Evolutionary conservation across 371 early-diverging fungal genomes (phyloP).

Genomic region (Dichotomocladium elegans): DNA sequence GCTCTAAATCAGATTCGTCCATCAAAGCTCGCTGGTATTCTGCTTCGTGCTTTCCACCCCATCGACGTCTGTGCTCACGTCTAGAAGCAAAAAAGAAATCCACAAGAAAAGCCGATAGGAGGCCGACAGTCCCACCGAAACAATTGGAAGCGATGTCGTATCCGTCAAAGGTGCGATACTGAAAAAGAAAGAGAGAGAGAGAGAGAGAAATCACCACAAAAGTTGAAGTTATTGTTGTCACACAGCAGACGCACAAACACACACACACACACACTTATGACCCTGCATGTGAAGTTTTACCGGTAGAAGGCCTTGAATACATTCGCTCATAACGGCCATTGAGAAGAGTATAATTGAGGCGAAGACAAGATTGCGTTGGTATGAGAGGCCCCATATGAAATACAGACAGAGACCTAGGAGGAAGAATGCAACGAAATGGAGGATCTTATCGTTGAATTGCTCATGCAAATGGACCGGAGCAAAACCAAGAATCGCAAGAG

Average conservation of each 20-base stretch:
- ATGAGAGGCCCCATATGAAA: constrained; percentile 41
- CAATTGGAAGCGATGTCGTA: constrained; percentile 47
- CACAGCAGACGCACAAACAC: neutral
- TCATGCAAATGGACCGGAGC: constrained; percentile 36
- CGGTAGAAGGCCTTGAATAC: constrained; percentile 42
- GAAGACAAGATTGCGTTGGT: constrained; percentile 33
- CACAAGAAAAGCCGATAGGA: constrained; percentile 19
- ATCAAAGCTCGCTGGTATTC: constrained; percentile 39
- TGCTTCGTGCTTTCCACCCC: constrained; percentile 38
- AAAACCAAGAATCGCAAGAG: constrained; percentile 44
- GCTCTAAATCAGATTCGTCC: constrained; percentile 26
- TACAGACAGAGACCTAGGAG: constrained; percentile 33
- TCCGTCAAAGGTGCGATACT: constrained; percentile 48
- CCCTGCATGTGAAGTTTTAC: constrained; percentile 16
- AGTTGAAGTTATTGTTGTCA: neutral
- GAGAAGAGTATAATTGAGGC: constrained; percentile 16
- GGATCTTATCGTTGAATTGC: constrained; percentile 37
- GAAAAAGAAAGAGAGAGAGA: neutral
- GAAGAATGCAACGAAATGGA: constrained; percentile 35
- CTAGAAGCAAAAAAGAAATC: constrained; percentile 24
- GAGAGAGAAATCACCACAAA: neutral
- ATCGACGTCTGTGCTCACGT: constrained; percentile 28
- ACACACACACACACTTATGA: neutral
- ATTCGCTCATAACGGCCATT: constrained; percentile 36
- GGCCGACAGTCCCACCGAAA: constrained; percentile 26